Evolutionary conservation across 257 asterid genomes (phyloP), one percentile per base, ranked within the genome.

Genomic region (Buddleja alternifolia): DNA sequence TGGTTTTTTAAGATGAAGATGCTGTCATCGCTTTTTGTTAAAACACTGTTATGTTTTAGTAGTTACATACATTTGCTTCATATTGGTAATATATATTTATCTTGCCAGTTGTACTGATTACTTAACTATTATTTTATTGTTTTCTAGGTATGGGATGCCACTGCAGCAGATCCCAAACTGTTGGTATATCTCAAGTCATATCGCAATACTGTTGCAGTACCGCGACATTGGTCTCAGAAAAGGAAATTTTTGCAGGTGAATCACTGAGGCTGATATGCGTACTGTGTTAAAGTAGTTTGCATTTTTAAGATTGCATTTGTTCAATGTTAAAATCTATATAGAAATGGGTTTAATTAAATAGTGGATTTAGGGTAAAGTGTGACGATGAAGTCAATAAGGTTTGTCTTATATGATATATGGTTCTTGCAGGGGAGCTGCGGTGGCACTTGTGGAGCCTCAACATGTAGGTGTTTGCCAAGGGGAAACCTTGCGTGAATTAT

Each of bases 351-450:
- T 62, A 67, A 78, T 70, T 54, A 69, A 75, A 55, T 69, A 68
- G 56, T 65, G 81, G 84, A 83, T 75, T 60, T 77, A 66, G 86
- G 88, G 90, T 67, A 60, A 75, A 82, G 82, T 83, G 84, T 77
- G 88, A 73, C 70, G 75, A 74, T 83, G 74, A 66, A 81, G 94
- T 88, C 86, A 53, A 76, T 86, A 90, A 82, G 79, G 85, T 82
- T 89, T 88, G 94, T 89, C 99, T 93, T 93, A 93, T 88, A 77
- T 85, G 86, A 89, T 89, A 83, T 85, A 76, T 90, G 94, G 82
- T 90, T 93, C 96, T 90, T 93, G 97, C 99, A 90, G 97, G 97
- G 82, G 88, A 76, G 84, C 91, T 81, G 96, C 90, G 83, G 87
- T 82, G 95, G 89, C 84, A 76, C 83, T 72, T 72, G 81, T 80